Percentiles rank a stretch among this genome's conserved stretches.
Conservation (phyloP, 306 rosid species). For the Malus asiatica region DNA sequence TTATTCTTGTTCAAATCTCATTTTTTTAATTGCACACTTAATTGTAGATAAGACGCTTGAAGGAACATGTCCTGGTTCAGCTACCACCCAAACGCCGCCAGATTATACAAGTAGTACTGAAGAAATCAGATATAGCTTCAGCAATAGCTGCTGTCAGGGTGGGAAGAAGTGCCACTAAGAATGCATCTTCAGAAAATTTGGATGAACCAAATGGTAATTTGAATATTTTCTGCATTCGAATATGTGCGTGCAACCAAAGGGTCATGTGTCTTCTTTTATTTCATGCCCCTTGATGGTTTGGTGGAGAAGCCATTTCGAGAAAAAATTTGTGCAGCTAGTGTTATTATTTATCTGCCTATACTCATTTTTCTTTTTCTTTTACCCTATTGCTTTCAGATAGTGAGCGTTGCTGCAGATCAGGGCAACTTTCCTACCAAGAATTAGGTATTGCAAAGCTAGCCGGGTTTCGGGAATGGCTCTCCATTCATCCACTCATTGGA, state of each 20-base stretch:
- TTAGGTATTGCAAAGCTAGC: slow-evolving; percentile 87
- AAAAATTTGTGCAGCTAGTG: not conserved
- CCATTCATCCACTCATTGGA: slow-evolving; percentile 67
- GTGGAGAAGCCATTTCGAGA: not conserved
- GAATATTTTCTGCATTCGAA: not conserved
- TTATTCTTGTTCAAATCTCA: not conserved
- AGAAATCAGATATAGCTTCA: slow-evolving; percentile 66
- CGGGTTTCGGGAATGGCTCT: slow-evolving; percentile 85
- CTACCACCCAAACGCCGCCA: slow-evolving; percentile 95
- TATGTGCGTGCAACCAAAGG: not conserved
- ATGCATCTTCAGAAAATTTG: slow-evolving; percentile 23
- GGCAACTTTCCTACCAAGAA: slow-evolving; percentile 70
- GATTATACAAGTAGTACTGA: slow-evolving; percentile 58
- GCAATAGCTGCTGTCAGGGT: slow-evolving; percentile 65
- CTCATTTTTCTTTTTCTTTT: not conserved
- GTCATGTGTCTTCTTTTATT: no score
- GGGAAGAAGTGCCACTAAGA: slow-evolving; percentile 32
- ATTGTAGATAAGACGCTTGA: slow-evolving; percentile 81
- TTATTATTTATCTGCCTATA: not conserved
- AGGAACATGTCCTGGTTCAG: slow-evolving; percentile 77
- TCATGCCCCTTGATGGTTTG: not conserved
- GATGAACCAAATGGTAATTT: slow-evolving; percentile 57
- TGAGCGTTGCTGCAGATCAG: slow-evolving; percentile 17
- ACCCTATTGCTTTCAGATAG: slow-evolving; percentile 21
- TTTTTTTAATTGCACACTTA: slow-evolving; percentile 13